These are phyloP conservation scores for Ogataea neopini DNA, from an alignment of 805 yeast genomes.

Conservation along the genomic window DNA sequence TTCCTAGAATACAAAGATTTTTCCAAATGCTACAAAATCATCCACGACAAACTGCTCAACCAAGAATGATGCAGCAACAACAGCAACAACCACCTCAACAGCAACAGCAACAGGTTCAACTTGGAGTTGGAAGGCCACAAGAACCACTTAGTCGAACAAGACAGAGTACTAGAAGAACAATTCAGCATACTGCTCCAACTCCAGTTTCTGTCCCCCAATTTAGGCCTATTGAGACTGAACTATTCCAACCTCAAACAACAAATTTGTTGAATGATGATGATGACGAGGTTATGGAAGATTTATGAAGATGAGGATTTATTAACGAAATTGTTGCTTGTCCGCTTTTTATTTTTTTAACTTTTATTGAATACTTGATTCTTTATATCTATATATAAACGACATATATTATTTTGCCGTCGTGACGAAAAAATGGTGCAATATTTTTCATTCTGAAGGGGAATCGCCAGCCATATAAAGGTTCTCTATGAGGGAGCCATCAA, in stretches of 20 bases:
- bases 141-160: conserved; percentile 14
- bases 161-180: conserved; percentile 10
- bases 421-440: conserved; percentile 1
- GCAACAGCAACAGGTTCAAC: conserved; percentile 5
- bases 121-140: conserved; percentile 5
- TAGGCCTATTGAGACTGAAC: conserved; percentile 22
- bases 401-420: conserved; percentile 1
- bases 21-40: conserved; percentile 31
- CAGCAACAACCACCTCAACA: conserved; percentile 9
- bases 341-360: neutral
- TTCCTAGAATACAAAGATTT: conserved; percentile 34
- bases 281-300: conserved; percentile 46
- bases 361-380: neutral
- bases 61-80: conserved; percentile 10
- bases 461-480: conserved; percentile 5
- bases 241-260: conserved; percentile 25
- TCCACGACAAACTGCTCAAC: conserved; percentile 16
- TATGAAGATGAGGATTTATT: conserved; percentile 7
- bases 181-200: conserved; percentile 1
- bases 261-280: conserved; percentile 40
- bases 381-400: conserved; percentile 1
- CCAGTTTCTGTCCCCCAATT: conserved; percentile 5
- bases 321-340: conserved; percentile 2
- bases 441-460: neutral
- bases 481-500: conserved; percentile 5